Conservation (phyloP, 805 yeast species). For the Ogataea pilisensis region DNA sequence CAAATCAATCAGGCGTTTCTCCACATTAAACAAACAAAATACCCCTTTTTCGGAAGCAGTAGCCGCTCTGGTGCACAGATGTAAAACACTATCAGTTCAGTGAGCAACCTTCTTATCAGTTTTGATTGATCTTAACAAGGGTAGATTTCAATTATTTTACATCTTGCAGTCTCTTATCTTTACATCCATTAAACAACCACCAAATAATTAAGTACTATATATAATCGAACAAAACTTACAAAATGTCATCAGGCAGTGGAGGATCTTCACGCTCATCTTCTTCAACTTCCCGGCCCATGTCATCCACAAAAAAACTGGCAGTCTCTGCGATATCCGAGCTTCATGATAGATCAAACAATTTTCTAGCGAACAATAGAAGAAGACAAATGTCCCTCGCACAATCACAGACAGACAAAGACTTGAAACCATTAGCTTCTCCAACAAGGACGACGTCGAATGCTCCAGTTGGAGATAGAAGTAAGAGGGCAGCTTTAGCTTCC, state of each 20-base stretch:
- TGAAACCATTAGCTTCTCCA: neutral
- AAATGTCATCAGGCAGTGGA: constrained; percentile 2
- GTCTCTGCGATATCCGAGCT: constrained; percentile 19
- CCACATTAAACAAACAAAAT: too few species aligned
- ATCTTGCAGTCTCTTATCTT: too few species aligned
- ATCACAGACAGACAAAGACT: neutral
- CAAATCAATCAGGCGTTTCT: too few species aligned
- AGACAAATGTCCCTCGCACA: constrained; percentile 3
- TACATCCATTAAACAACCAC: too few species aligned
- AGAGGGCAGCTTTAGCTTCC: constrained; percentile 35
- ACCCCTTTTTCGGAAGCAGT: too few species aligned
- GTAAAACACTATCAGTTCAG: too few species aligned
- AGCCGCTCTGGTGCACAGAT: too few species aligned
- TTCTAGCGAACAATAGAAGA: constrained; percentile 7
- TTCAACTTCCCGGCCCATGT: constrained; percentile 5
- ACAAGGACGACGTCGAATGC: neutral
- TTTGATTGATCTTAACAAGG: too few species aligned
- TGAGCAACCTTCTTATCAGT: too few species aligned
- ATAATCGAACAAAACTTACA: too few species aligned
- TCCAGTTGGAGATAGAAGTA: constrained; percentile 17
- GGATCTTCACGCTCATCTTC: neutral
- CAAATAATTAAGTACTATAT: too few species aligned
- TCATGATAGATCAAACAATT: constrained; percentile 22
- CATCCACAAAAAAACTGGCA: constrained; percentile 17
- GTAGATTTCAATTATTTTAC: too few species aligned